phyloP scores from a whole-genome alignment of 192 early-diverging fungal genomes.

The Linnemannia schmuckeri region DNA sequence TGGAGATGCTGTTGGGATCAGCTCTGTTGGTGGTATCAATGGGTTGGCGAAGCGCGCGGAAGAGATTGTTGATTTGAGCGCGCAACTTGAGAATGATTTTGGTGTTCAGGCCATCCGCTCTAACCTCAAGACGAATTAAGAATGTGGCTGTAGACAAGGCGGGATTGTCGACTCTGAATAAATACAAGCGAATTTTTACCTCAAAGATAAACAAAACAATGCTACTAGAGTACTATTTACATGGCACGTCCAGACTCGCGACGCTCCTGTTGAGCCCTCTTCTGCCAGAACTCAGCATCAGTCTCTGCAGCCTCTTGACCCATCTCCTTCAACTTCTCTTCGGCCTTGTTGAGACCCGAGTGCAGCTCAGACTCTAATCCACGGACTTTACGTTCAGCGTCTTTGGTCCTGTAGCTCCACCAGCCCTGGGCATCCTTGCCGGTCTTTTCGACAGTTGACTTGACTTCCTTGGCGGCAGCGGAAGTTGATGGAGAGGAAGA shows the following conservation, averaged over 20 bases:
- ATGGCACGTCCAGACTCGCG: constrained; percentile 50
- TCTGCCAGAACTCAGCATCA: constrained; percentile 32
- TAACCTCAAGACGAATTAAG: constrained; percentile 37
- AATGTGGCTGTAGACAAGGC: neutral
- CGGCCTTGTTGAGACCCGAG: constrained; percentile 31
- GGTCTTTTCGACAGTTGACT: constrained; percentile 10
- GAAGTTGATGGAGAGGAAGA: neutral
- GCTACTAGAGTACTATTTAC: constrained; percentile 5
- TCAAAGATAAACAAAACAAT: neutral
- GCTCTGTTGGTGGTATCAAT: constrained; percentile 12
- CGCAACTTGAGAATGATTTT: constrained; percentile 19
- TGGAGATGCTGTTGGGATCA: constrained; percentile 22
- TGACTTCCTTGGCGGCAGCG: constrained; percentile 3
- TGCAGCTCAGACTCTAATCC: constrained; percentile 9
- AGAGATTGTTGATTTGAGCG: neutral
- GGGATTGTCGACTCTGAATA: no score
- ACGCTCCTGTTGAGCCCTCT: constrained; percentile 38
- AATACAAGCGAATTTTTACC: no score
- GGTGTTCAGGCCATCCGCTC: constrained; percentile 42
- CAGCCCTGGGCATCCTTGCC: constrained; percentile 14
- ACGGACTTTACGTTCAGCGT: constrained; percentile 10
- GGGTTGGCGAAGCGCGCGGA: constrained; percentile 3
- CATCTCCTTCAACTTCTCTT: constrained; percentile 37
- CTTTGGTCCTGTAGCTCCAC: constrained; percentile 20
- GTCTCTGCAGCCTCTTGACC: constrained; percentile 26